These are phyloP conservation scores for Antrodiella citrinella DNA, from an alignment of 768 basidiomycete species.

Conservation along the genomic window DNA sequence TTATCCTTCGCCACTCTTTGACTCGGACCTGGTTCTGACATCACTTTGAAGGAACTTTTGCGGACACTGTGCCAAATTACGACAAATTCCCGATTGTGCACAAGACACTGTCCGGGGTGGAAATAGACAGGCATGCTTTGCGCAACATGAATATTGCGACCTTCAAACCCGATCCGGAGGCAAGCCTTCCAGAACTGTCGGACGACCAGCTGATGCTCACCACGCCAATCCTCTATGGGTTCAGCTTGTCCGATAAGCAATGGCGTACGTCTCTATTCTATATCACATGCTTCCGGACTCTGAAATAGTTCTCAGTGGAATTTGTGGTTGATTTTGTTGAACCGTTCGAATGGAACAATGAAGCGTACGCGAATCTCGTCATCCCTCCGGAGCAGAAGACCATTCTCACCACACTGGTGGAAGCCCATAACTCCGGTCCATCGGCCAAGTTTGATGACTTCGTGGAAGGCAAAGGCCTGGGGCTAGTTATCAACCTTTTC, in stretches of 20 bases:
- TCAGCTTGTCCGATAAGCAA: slow-evolving; percentile 50
- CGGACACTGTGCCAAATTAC: slow-evolving; percentile 20
- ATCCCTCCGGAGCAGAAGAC: slow-evolving; percentile 23
- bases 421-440: slow-evolving; percentile 17
- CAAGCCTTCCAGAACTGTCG: slow-evolving; percentile 24
- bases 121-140: slow-evolving; percentile 19
- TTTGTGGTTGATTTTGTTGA: slow-evolving; percentile 48
- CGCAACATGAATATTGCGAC: background rate
- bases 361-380: slow-evolving; percentile 26
- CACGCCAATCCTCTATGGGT: slow-evolving; percentile 51
- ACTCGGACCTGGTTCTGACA: too few species aligned
- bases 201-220: slow-evolving; percentile 50
- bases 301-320: slow-evolving; percentile 35
- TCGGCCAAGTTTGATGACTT: slow-evolving; percentile 25
- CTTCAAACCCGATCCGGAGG: background rate
- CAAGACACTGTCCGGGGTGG: slow-evolving; percentile 17
- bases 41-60: slow-evolving; percentile 16
- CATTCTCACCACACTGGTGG: slow-evolving; percentile 22
- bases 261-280: slow-evolving; percentile 38
- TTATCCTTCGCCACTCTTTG: background rate
- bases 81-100: slow-evolving; percentile 16
- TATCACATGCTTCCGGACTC: background rate
- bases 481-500: slow-evolving; percentile 26
- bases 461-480: slow-evolving; percentile 28
- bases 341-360: slow-evolving; percentile 32